Conservation (phyloP, 192 early-diverging fungal species). For the Pilobolus umbonatus region DNA sequence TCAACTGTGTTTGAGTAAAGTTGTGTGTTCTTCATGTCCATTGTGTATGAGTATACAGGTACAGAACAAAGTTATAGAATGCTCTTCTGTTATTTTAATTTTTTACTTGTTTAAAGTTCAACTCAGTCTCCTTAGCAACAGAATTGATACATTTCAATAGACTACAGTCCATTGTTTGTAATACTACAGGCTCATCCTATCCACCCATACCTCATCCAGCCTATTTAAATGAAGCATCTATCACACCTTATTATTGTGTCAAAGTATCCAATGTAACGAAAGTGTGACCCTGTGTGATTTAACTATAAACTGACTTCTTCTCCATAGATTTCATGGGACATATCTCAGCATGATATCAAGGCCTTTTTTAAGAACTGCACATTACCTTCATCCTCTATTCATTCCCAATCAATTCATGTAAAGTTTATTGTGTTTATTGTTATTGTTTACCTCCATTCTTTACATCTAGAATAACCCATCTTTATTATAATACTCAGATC, state of each 20-base stretch:
- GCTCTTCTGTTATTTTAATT: neutral
- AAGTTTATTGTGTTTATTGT: constrained; percentile 5
- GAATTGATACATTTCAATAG: neutral
- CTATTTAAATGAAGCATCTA: neutral
- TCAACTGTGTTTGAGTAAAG: neutral
- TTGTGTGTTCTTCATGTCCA: constrained; percentile 1
- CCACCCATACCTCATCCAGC: neutral
- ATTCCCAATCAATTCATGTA: constrained; percentile 51
- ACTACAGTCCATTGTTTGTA: neutral
- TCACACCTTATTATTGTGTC: constrained; percentile 6
- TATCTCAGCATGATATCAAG: constrained; percentile 49
- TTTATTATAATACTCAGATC: constrained; percentile 28
- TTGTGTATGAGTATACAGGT: constrained; percentile 3
- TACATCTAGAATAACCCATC: neutral
- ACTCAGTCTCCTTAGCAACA: neutral
- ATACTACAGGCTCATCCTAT: neutral
- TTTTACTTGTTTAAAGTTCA: neutral
- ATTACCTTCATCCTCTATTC: constrained; percentile 36
- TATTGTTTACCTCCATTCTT: neutral
- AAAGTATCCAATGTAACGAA: constrained; percentile 13
- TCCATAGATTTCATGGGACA: constrained; percentile 52
- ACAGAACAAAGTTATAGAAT: neutral
- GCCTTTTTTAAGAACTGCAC: constrained; percentile 40
- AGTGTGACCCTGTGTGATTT: neutral
- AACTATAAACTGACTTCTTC: too few relatives aligned